Evolutionary conservation across 148 eudicot genomes (phyloP), one percentile per base, ranked within the genome.

Genomic region (Nepenthes mirabilis): DNA sequence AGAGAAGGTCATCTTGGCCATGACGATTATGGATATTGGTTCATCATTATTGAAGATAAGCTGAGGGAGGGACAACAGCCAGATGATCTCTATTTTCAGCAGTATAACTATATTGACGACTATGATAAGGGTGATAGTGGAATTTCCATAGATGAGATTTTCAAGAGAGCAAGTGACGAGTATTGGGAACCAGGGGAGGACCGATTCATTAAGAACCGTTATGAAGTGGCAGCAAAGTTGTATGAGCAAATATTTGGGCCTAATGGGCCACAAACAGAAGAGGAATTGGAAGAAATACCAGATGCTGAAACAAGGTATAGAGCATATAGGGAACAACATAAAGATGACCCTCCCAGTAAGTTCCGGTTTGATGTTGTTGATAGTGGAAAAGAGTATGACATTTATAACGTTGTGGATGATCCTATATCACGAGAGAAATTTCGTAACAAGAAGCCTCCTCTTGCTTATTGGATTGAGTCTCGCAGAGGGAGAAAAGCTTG

Each of bases 161-260:
- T 88, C 57, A 69, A 93, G 76, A 84, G 69, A 81, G 88, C 95
- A 52, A 79, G 80, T 76, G 99, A 93, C 63, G 95, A 93, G 68
- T 93, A 93, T 50, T 93, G 99, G 99, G 99, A 93, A 77, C 96
- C 96, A 35, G 99, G 96, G 62, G 99, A 93, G 75, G 94, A 89
- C 61, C 79, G 85, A 9, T 82, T 63, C 59, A 12, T 86, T 37
- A 88, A 82, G 58, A 74, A 79, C 61, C 88, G 96, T 14, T 80
- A 57, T 75, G 99, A 88, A 74, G 75, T 63, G 43, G 95, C 78
- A 56, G 75, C 83, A 52, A 93, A 88, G 77, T 70, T 88, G 61
- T 93, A 80, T 74, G 99, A 93, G 69, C 81, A 88, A 70, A 57
- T 88, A 60, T 93, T 88, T 79, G 99, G 99, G 56, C 99, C 99